Conservation (phyloP, 208 protist genomes). For the Naegleria gruberi region DNA sequence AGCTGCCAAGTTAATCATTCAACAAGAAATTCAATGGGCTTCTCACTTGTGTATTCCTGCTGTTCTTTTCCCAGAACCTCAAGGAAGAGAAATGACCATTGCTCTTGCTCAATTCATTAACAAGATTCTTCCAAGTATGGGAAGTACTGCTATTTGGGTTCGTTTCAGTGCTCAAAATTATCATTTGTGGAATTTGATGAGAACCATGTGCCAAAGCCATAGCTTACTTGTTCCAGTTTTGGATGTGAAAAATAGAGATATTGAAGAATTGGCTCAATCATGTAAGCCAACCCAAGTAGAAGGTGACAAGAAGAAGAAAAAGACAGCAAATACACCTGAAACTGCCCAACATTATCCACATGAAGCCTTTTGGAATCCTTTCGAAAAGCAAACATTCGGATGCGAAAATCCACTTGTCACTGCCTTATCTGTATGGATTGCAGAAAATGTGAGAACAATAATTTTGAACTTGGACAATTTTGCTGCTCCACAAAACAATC, state of each 20-base stretch:
- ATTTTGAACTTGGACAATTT: background rate
- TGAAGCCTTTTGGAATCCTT: background rate
- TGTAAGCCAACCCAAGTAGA: background rate
- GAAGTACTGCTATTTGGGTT: background rate
- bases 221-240: background rate
- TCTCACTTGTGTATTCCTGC: background rate
- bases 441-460: background rate
- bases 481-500: background rate
- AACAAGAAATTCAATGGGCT: slow-evolving; percentile 6
- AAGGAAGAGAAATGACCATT: background rate
- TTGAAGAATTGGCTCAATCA: background rate
- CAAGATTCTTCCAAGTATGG: background rate
- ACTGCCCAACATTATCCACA: background rate
- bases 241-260: background rate
- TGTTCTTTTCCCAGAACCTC: background rate
- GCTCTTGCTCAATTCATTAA: background rate
- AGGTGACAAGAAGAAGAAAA: background rate
- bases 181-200: background rate
- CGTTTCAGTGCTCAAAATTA: background rate
- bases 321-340: background rate
- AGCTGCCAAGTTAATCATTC: background rate
- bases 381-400: background rate
- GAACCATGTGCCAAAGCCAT: background rate
- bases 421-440: background rate
- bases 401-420: background rate